These are phyloP conservation scores for Aphanoascus verrucosus DNA, from an alignment of 2,329 filamentous ascomycete genomes.

Conservation along the genomic window DNA sequence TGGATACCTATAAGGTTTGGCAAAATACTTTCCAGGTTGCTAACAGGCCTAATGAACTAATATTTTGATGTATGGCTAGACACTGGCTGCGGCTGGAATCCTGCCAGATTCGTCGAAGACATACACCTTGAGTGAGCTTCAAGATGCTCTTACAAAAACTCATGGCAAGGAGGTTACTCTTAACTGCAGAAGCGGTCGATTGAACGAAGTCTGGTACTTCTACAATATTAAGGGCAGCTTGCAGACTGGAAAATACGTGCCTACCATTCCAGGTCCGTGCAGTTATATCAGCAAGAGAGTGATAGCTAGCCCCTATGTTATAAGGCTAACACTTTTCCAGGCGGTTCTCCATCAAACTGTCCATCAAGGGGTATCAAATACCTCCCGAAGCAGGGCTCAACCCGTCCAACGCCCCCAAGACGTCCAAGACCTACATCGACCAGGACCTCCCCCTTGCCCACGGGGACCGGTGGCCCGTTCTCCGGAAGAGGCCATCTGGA, in stretches of 20 bases:
- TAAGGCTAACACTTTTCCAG: constrained; percentile 20
- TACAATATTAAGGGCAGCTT: constrained; percentile 45
- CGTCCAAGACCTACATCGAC: constrained; percentile 14
- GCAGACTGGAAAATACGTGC: constrained; percentile 50
- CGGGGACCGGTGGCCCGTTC: constrained; percentile 29
- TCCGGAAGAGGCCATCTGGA: constrained; percentile 48
- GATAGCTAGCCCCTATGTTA: background rate
- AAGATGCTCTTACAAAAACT: constrained; percentile 40
- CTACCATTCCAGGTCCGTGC: constrained; percentile 41
- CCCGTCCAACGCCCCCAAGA: constrained; percentile 12
- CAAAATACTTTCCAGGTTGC: background rate
- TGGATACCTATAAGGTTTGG: constrained; percentile 44
- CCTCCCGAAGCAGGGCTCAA: constrained; percentile 43
- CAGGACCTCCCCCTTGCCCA: background rate
- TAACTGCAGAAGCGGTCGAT: constrained; percentile 38
- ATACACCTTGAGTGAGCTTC: constrained; percentile 43
- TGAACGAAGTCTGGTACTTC: constrained; percentile 49
- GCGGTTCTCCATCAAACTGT: constrained; percentile 51
- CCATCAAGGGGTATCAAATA: constrained; percentile 54
- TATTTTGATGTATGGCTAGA: background rate
- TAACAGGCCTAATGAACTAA: background rate
- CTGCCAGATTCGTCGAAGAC: constrained; percentile 40
- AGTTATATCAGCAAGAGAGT: background rate
- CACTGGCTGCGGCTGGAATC: constrained; percentile 45
- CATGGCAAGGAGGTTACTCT: constrained; percentile 42